Base-by-base conservation (phyloP, 2,329 filamentous ascomycete genomes). In the Xylaria sp. region DNA sequence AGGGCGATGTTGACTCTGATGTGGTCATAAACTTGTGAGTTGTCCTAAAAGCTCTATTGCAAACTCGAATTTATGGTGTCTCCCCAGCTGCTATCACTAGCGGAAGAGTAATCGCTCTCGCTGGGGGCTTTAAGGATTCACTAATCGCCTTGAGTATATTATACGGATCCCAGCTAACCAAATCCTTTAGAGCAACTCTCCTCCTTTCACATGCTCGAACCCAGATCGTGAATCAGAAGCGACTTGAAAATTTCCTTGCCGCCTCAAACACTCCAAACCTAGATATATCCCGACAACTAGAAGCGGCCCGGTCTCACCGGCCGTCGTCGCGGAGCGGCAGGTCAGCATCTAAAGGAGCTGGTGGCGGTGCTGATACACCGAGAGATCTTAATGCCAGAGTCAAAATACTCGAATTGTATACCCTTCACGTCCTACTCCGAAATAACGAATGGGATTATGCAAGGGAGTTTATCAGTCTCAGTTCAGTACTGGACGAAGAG, bases 401-500 rank as follows among this genome's bases (percentile, higher is more conserved):
- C 71, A 97, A 97, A 82, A 92, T 99, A 50, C 88, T 99, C 59
- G 96, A 99, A 81, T 86, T 99, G 8, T 99, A 98, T 79, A 97
- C 94, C 0, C 86, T 99, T 4, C 96, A 99, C 77, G 93, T 98
- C 7, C 88, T 99, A n/a, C 90, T 95, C 4, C 88, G 93, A 61
- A 98, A 98, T 74, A 90, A 93, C 64, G 94, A 98, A 81, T 99
- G 96, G 96, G 93, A 97, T 67, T 98, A 98, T 75, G 93, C 96
- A 3, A 88, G 89, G 68, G 93, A 97, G 74, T 98, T 98, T 79
- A 97, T 98, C 76, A 89, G 86, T 75, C 89, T 93, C 76, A 96
- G 90, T 78, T 90, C 95, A 55, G 89, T 97, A 30, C 86, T 99
- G 1, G 95, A 98, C 78, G 95, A 98, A 61, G 96, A 98, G 82